A percentile compares a stretch with the other conserved stretches of the same genome.
These are phyloP conservation scores for Agapanthus africanus DNA, from an alignment of 106 monocot genomes.

Conservation along the genomic window DNA sequence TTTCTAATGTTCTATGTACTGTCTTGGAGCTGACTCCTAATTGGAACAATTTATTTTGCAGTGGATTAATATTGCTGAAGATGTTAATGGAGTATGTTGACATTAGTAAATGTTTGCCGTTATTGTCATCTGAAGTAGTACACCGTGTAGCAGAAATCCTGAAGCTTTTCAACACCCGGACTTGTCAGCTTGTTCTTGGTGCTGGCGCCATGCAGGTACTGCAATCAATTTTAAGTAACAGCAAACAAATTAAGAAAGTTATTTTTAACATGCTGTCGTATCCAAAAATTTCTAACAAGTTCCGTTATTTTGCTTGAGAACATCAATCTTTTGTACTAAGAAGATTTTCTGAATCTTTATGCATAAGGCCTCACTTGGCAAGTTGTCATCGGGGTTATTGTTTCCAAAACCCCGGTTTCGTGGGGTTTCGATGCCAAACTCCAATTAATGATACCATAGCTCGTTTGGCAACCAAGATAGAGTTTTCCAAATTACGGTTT, in stretches of 20 bases:
- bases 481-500: too few species aligned
- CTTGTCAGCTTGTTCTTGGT: constrained; percentile 98
- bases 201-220: constrained; percentile 99
- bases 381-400: too few species aligned
- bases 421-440: too few species aligned
- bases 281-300: neutral
- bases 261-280: neutral
- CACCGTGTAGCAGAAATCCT: constrained; percentile 90
- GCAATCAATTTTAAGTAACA: neutral
- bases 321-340: too few species aligned
- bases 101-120: constrained; percentile 79
- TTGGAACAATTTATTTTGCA: constrained; percentile 31
- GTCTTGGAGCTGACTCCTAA: neutral
- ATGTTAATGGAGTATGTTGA: constrained; percentile 90
- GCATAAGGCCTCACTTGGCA: too few species aligned
- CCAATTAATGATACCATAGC: too few species aligned
- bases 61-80: constrained; percentile 94
- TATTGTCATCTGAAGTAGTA: constrained; percentile 81
- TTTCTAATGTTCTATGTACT: neutral
- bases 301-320: too few species aligned
- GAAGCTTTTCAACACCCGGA: constrained; percentile 87
- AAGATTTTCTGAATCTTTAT: too few species aligned
- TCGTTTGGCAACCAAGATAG: too few species aligned
- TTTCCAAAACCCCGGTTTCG: too few species aligned
- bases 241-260: neutral